A percentile compares a stretch with the other conserved stretches of the same genome.
phyloP scores from a whole-genome alignment of 2,329 filamentous ascomycete genomes.

The Chaetomiaceae sp. region DNA sequence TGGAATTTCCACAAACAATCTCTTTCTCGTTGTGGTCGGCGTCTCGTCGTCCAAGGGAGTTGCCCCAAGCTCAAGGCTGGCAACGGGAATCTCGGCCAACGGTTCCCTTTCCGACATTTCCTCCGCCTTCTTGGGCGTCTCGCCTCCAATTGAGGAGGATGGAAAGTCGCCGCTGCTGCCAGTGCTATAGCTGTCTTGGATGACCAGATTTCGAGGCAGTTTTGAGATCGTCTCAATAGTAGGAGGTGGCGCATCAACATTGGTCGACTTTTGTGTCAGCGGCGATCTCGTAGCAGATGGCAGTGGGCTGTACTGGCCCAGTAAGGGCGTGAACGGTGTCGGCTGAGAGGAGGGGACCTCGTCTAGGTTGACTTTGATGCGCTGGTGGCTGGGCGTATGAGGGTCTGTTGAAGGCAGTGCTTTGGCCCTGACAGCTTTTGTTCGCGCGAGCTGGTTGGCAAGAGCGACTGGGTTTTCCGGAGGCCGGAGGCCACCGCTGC shows the following conservation, averaged over 20 bases:
- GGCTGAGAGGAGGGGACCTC: slow-evolving; percentile 43
- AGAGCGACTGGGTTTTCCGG: background rate
- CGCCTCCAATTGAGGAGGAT: slow-evolving; percentile 7
- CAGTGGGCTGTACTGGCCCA: slow-evolving; percentile 34
- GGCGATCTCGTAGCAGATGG: slow-evolving; percentile 31
- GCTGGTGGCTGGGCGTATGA: slow-evolving; percentile 35
- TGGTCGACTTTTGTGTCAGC: slow-evolving; percentile 32
- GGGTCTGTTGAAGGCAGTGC: slow-evolving; percentile 31
- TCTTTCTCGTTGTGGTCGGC: slow-evolving; percentile 12
- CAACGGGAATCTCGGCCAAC: slow-evolving; percentile 20
- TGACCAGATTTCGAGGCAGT: slow-evolving; percentile 30
- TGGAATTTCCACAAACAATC: slow-evolving; percentile 36
- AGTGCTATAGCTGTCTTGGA: slow-evolving; percentile 42
- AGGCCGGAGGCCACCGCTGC: background rate
- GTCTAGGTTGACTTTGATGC: slow-evolving; percentile 32
- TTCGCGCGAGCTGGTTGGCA: background rate
- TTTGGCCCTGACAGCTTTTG: slow-evolving; percentile 7
- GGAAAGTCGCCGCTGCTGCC: slow-evolving; percentile 19
- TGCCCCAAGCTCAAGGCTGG: slow-evolving; percentile 5
- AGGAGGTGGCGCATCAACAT: slow-evolving; percentile 22
- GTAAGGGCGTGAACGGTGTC: slow-evolving; percentile 37
- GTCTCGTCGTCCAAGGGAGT: slow-evolving; percentile 5
- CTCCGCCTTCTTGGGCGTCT: slow-evolving; percentile 16
- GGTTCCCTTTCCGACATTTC: slow-evolving; percentile 12
- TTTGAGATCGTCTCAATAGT: slow-evolving; percentile 23